Base-by-base conservation (phyloP, 169 alveolate species). In the Cryptosporidium ubiquitum region DNA sequence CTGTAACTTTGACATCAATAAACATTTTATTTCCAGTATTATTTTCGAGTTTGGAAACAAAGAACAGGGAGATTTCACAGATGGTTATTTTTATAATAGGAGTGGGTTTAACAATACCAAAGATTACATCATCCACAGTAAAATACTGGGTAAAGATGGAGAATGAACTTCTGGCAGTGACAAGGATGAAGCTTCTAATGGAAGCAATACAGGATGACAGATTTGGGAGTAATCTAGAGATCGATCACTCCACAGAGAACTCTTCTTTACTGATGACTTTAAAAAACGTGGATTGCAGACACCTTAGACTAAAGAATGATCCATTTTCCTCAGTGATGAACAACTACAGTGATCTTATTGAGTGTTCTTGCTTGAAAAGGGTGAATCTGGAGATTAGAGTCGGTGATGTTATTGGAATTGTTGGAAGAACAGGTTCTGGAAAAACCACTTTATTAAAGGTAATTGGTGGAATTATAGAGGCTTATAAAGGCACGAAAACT, bases 401-500 rank as follows among this genome's bases (percentile, higher is more conserved):
- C 23, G 89, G 89, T 3, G 89, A 79, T 23, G 75, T 64, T 1
- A 64, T 79, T 35, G 89, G 79, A 10, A 51, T 79, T 9, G 23
- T 79, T 2, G 89, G 89, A 26, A 58, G 89, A 47, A 79, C 89
- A 5, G 89, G 89, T 1, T 79, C 89, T 1, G 89, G 89, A 31
- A 79, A 79, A 26, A 79, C 89, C 5, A n/a, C 89, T 9, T n/a
- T 79, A 23, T 49, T 79, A 16, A 79, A 64, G 20, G 29, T 79
- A 18, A 33, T 79, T 26, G 89, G 79, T n/a, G 89, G 89, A 10
- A 61, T 64, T 26, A 33, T 79, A 12, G 75, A 42, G 18, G 23
- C 20, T 18, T 31, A 31, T 42, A 40, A 40, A 6, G 89, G 89
- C 5, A 61, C 14, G 1, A 64, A 40, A 47, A 47, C 68, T 16